Evolutionary conservation across 2,329 filamentous ascomycete species (phyloP), one percentile per base, ranked within the genome.

Genomic region (Sarocladiaceae sp.): DNA sequence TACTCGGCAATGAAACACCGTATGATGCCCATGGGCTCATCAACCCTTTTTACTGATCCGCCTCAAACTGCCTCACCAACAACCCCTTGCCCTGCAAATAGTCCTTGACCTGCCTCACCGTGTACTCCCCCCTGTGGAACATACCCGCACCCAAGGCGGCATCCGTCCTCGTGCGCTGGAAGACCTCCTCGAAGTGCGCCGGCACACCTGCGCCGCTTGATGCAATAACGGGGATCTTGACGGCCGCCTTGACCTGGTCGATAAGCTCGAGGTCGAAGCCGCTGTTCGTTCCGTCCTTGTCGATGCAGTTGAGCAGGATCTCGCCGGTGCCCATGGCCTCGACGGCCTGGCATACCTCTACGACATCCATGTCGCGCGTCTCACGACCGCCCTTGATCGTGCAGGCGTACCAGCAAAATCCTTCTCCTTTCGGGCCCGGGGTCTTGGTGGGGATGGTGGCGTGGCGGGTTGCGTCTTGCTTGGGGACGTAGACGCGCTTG

Each of bases 281-380:
- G 54, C 80, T 85, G 67, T 95, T 96, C 46, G 87, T 93, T 44
- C 93, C 93, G 63, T 98, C 93, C 60, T 85, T 88, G 70, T 98
- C 93, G 57, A 98, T 98, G 70, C 90, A 96, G 68, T 98, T 98
- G 46, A 98, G 78, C 43, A 98, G 70, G 47, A 98, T 86, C 72
- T 98, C 93, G 46, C 93, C 93, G 2, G 86, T 79, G 44, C 93
- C 93, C 88, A 98, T 94, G 46, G 88, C 89, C 68, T 98, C 89
- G 27, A 97, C 91, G 11, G 93, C 93, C 53, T 78, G 81, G 9
- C 84, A 81, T 9, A 98, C 77, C 67, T 97, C 86, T 12, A 90
- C 79, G 13, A 96, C 93, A 61, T 97, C 91, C 53, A 97, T 74
- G 62, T 97, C 89, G 48, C 90, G 80, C n/a, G 85, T 90, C 68